Percentiles rank a stretch among this genome's conserved stretches.
phyloP scores from a whole-genome alignment of 805 yeast genomes.

The Ogataea pignaliae region DNA sequence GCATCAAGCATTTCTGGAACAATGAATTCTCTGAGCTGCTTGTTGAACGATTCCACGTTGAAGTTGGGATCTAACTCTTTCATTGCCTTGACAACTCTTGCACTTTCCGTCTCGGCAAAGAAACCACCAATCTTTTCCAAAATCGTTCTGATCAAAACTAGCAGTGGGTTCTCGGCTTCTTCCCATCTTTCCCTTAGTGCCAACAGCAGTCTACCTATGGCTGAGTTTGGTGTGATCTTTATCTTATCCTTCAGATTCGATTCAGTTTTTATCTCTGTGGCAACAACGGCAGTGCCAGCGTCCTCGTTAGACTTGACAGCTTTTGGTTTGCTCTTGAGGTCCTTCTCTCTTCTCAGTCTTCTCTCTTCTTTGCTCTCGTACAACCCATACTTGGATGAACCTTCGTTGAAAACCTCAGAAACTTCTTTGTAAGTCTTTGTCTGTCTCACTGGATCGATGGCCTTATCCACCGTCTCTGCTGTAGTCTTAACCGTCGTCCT shows the following conservation, averaged over 20 bases:
- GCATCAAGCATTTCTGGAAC: conserved; percentile 96
- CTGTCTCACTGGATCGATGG: conserved; percentile 87
- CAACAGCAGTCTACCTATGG: conserved; percentile 61
- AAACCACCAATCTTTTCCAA: conserved; percentile 78
- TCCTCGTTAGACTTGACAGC: conserved; percentile 74
- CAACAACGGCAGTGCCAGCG: conserved; percentile 78
- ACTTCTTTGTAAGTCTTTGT: conserved; percentile 89
- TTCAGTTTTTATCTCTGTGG: conserved; percentile 76
- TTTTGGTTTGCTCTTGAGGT: conserved; percentile 50
- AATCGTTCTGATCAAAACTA: conserved; percentile 74
- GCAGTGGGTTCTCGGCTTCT: conserved; percentile 89
- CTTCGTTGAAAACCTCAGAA: conserved; percentile 85
- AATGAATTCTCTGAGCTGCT: conserved; percentile 83
- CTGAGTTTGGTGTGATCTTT: conserved; percentile 60
- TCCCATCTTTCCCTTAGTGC: conserved; percentile 74
- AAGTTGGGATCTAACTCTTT: conserved; percentile 87
- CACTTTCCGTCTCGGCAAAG: conserved; percentile 94
- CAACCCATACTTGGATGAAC: conserved; percentile 90
- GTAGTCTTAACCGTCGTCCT: conserved; percentile 77
- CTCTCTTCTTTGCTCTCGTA: conserved; percentile 83
- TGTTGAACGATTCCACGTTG: conserved; percentile 70
- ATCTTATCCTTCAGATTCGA: conserved; percentile 47
- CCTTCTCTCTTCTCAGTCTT: conserved; percentile 61
- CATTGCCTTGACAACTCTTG: conserved; percentile 83
- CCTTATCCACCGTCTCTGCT: conserved; percentile 81